Percentiles rank a stretch among this genome's conserved stretches.
Conservation (phyloP, 1,284 basidiomycete genomes). For the Ceratobasidium theobromae region DNA sequence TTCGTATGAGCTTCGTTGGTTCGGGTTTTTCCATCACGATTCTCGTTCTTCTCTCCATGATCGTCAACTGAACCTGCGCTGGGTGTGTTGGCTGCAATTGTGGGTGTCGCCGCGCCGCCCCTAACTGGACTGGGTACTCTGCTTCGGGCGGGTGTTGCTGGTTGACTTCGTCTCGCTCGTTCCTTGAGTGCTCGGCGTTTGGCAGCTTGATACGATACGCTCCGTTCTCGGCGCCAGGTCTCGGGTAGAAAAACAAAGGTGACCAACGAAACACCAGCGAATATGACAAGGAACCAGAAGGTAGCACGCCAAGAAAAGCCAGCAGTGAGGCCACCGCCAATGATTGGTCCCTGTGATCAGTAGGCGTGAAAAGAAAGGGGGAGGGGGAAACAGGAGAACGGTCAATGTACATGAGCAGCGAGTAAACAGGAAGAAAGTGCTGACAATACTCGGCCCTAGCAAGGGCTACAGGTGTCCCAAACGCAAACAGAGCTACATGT, state of each 20-base stretch:
- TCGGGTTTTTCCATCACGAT: conserved; percentile 1
- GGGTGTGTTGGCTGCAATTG: conserved; percentile 33
- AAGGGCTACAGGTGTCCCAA: conserved; percentile 35
- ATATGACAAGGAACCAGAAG: conserved; percentile 78
- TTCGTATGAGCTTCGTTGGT: not conserved
- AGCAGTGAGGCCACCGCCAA: conserved; percentile 67
- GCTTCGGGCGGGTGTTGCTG: not conserved
- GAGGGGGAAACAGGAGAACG: not conserved
- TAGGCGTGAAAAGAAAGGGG: not conserved
- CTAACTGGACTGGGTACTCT: conserved; percentile 1
- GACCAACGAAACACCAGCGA: conserved; percentile 57
- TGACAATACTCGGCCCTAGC: conserved; percentile 41
- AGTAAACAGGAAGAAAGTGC: conserved; percentile 37
- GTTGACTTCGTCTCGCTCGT: conserved; percentile 33
- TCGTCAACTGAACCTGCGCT: conserved; percentile 35
- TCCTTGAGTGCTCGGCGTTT: conserved; percentile 38
- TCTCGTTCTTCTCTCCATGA: not conserved
- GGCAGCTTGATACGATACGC: conserved; percentile 69
- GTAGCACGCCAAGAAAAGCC: conserved; percentile 73
- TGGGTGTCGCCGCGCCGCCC: conserved; percentile 23
- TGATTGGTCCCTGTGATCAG: conserved; percentile 64
- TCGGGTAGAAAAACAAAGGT: conserved; percentile 75
- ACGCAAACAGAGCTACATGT: conserved; percentile 2
- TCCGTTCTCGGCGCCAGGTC: conserved; percentile 80
- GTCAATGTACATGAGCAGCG: conserved; percentile 14